Evolutionary conservation across 2,329 filamentous ascomycete genomes (phyloP).

Genomic region (Fonsecaea multimorphosa): DNA sequence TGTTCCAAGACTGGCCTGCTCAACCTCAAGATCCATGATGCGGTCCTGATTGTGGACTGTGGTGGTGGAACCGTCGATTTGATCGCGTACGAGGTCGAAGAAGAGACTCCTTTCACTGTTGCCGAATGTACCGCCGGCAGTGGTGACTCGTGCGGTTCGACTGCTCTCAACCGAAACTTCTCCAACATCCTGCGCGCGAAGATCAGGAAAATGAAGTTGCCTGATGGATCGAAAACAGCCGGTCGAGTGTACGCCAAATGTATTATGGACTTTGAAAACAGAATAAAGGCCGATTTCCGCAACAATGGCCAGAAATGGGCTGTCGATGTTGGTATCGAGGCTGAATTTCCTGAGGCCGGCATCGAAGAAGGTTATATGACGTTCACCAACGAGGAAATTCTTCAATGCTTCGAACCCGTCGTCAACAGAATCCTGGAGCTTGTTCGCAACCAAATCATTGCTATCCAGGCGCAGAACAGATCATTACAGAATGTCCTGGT

Average conservation of each 20-base stretch:
- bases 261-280: conserved; percentile 99
- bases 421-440: conserved; percentile 96
- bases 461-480: conserved; percentile 96
- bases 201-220: conserved; percentile 98
- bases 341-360: conserved; percentile 94
- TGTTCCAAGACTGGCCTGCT: conserved; percentile 95
- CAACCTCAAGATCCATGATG: conserved; percentile 97
- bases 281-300: conserved; percentile 99
- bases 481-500: conserved; percentile 94
- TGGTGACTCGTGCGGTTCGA: conserved; percentile 97
- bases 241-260: conserved; percentile 98
- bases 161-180: conserved; percentile 95
- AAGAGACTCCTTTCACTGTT: conserved; percentile 95
- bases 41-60: conserved; percentile 97
- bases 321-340: conserved; percentile 97
- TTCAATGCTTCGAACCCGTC: conserved; percentile 98
- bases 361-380: conserved; percentile 99
- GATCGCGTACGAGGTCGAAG: conserved; percentile 98
- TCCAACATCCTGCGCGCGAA: conserved; percentile 97
- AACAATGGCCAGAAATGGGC: conserved; percentile 99
- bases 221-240: conserved; percentile 95
- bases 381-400: conserved; percentile 98
- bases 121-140: conserved; percentile 97
- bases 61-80: conserved; percentile 98
- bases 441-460: conserved; percentile 97